Percentiles rank a stretch among this genome's conserved stretches.
Evolutionary conservation across 495 filamentous ascomycete genomes (phyloP).

Genomic region (Xylaria castorea): DNA sequence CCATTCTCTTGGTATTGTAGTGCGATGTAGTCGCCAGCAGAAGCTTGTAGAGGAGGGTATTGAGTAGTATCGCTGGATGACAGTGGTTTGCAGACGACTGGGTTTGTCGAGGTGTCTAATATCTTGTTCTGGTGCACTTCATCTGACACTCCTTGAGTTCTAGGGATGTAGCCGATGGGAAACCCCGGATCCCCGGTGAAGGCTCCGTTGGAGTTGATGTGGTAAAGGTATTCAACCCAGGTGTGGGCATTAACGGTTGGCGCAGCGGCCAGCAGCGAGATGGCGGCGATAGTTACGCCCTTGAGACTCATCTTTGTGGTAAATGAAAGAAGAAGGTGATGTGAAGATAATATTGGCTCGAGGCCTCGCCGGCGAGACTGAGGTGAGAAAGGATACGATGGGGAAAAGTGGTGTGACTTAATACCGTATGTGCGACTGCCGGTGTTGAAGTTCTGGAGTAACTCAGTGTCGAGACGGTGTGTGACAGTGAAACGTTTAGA

Average conservation of each 20-base stretch:
- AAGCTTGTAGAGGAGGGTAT: conserved; percentile 69
- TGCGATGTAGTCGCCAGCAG: conserved; percentile 72
- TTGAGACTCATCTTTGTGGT: conserved; percentile 28
- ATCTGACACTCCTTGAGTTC: conserved; percentile 60
- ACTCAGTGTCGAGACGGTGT: background rate
- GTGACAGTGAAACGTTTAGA: background rate
- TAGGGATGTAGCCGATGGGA: conserved; percentile 64
- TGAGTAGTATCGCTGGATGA: conserved; percentile 60
- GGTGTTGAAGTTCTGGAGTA: conserved; percentile 18
- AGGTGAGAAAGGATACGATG: conserved; percentile 12
- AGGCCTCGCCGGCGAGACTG: conserved; percentile 24
- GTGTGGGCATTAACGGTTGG: conserved; percentile 63
- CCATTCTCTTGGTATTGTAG: conserved; percentile 86
- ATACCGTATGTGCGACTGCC: conserved; percentile 21
- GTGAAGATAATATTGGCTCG: background rate
- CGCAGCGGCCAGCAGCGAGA: conserved; percentile 46
- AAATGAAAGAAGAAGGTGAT: background rate
- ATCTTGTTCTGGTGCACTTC: conserved; percentile 46
- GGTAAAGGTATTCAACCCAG: conserved; percentile 78
- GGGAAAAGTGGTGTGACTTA: conserved; percentile 17
- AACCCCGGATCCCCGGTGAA: conserved; percentile 74
- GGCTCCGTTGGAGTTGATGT: conserved; percentile 75
- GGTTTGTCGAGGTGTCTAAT: conserved; percentile 48
- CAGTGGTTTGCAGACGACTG: conserved; percentile 51
- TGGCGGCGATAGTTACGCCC: conserved; percentile 30